A percentile compares a stretch with the other conserved stretches of the same genome.
These are phyloP conservation scores for Candida tibetensis DNA, from an alignment of 805 yeast species.

Conservation along the genomic window DNA sequence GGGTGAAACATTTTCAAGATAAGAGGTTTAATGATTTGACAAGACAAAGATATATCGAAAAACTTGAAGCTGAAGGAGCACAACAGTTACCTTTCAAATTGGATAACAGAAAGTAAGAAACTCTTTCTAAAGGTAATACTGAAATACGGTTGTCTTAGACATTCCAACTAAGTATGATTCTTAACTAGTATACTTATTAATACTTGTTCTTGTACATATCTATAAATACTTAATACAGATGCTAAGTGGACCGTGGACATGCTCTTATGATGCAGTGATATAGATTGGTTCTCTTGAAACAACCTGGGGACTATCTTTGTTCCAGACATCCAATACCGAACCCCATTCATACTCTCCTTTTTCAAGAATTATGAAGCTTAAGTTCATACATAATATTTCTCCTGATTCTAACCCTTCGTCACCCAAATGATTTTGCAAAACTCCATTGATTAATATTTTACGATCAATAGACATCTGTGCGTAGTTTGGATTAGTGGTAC, in stretches of 20 bases:
- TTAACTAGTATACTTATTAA: no score
- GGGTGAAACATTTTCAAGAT: constrained; percentile 89
- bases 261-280: constrained; percentile 22
- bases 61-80: constrained; percentile 71
- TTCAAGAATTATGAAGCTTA: constrained; percentile 66
- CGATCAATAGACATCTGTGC: constrained; percentile 45
- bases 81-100: constrained; percentile 27
- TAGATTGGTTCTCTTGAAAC: constrained; percentile 33
- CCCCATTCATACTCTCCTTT: constrained; percentile 86
- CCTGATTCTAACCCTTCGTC: constrained; percentile 40
- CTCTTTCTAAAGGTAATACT: no score
- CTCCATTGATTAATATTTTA: constrained; percentile 69
- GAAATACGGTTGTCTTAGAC: no score
- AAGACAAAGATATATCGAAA: constrained; percentile 63
- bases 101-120: constrained; percentile 21
- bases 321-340: constrained; percentile 27
- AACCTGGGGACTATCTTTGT: constrained; percentile 16
- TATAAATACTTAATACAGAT: not conserved
- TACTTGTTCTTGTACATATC: not conserved
- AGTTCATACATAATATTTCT: constrained; percentile 36
- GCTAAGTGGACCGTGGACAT: not conserved
- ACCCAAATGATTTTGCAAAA: constrained; percentile 55
- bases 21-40: constrained; percentile 76
- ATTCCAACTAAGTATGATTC: no score
- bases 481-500: constrained; percentile 7